These are phyloP conservation scores for Dictyostelium discoideum DNA, from an alignment of 78 protist species.

Conservation along the genomic window DNA sequence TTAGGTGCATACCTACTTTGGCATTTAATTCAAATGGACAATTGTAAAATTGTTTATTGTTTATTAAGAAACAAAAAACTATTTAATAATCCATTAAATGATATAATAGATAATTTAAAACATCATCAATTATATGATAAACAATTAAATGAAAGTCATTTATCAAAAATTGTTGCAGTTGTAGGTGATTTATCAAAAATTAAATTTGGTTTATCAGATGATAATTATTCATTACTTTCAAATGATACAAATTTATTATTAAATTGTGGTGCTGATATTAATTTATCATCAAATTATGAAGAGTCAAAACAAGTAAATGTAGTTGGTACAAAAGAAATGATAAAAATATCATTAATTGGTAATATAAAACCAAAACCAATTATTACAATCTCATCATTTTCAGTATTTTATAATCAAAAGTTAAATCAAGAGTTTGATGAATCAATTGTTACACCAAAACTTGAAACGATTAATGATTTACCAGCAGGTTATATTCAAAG, in stretches of 20 bases:
- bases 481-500: conserved; percentile 15
- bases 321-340: conserved; percentile 3
- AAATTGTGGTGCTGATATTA: conserved; percentile 26
- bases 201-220: background rate
- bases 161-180: background rate
- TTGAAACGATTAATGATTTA: background rate
- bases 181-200: background rate
- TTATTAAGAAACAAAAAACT: background rate
- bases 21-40: background rate
- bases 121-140: background rate
- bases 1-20: conserved; percentile 32
- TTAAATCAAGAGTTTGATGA: background rate
- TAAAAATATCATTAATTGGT: background rate
- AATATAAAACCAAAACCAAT: background rate
- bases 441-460: background rate
- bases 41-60: conserved; percentile 30
- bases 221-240: background rate
- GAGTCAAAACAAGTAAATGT: conserved; percentile 5
- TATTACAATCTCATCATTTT: conserved; percentile 30
- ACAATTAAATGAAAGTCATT: background rate
- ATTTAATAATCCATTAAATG: background rate
- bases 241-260: conserved; percentile 24
- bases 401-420: conserved; percentile 30
- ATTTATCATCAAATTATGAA: conserved; percentile 4
- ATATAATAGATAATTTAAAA: background rate